These are phyloP conservation scores for Blepharisma stoltei DNA, from an alignment of 73 alveolate genomes.

Conservation along the genomic window DNA sequence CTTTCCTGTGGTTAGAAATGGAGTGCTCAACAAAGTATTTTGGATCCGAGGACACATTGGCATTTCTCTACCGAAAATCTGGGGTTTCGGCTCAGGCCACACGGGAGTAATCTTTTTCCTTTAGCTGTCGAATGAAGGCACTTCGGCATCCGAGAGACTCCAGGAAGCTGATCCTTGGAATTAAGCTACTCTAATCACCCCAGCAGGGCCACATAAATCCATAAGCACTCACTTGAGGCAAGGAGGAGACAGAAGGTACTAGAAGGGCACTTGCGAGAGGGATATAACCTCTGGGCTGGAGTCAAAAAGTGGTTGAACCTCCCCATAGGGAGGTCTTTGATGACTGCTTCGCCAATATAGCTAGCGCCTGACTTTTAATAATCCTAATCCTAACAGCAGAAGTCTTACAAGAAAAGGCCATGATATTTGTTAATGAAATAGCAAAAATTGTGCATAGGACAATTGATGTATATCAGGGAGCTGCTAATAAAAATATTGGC, in stretches of 20 bases:
- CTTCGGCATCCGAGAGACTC: no score
- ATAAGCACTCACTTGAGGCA: slow-evolving; percentile 56
- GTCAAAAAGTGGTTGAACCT: no score
- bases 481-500: slow-evolving; percentile 99
- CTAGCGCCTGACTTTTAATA: no score
- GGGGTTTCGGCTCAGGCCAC: no score
- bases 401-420: slow-evolving; percentile 87
- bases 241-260: slow-evolving; percentile 77
- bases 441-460: slow-evolving; percentile 96
- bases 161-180: slow-evolving; percentile 86
- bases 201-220: slow-evolving; percentile 62
- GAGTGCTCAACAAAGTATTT: slow-evolving; percentile 85
- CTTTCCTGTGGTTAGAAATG: slow-evolving; percentile 78
- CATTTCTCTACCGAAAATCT: slow-evolving; percentile 75
- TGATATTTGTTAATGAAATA: slow-evolving; percentile 96
- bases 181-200: slow-evolving; percentile 58
- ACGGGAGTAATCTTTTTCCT: slow-evolving; percentile 95
- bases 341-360: no score
- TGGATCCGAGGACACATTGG: no score
- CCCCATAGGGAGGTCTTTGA: no score
- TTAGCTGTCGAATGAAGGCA: no score
- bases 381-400: no score
- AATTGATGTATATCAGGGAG: slow-evolving; percentile 88
- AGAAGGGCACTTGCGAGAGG: no score
- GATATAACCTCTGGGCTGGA: no score